A percentile compares a stretch with the other conserved stretches of the same genome.
phyloP scores from a whole-genome alignment of 768 basidiomycete species.

The Auriscalpium vulgare region DNA sequence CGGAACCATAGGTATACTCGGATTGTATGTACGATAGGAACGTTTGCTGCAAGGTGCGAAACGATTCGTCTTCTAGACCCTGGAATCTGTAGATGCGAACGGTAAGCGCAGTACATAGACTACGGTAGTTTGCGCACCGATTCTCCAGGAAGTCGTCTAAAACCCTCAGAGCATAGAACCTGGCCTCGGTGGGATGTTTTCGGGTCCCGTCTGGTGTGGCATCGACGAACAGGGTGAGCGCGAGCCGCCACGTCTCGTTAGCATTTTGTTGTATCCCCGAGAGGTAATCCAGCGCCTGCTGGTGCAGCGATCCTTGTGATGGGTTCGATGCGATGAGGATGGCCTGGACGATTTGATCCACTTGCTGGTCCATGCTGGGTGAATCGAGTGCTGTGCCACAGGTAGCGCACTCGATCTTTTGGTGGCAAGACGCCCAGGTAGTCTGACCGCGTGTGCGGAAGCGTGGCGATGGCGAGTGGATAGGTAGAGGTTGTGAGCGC shows the following conservation, averaged over 20 bases:
- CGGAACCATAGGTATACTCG: slow-evolving; percentile 81
- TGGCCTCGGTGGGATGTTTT: slow-evolving; percentile 62
- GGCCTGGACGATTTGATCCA: slow-evolving; percentile 73
- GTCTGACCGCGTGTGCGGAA: background rate
- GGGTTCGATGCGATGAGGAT: slow-evolving; percentile 86
- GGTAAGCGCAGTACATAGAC: background rate
- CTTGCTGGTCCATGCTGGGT: slow-evolving; percentile 59
- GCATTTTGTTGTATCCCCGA: slow-evolving; percentile 70
- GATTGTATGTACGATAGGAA: slow-evolving; percentile 77
- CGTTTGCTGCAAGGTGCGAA: slow-evolving; percentile 66
- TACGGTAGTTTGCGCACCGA: slow-evolving; percentile 45
- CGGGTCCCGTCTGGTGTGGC: slow-evolving; percentile 49
- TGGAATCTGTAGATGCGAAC: slow-evolving; percentile 40
- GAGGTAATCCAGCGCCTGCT: slow-evolving; percentile 82
- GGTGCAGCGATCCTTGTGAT: slow-evolving; percentile 60
- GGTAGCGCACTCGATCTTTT: no score
- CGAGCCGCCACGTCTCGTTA: slow-evolving; percentile 71
- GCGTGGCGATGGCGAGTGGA: background rate
- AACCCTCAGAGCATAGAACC: slow-evolving; percentile 76
- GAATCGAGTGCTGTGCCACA: slow-evolving; percentile 5
- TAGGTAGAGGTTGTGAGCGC: background rate
- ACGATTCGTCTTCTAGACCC: slow-evolving; percentile 60
- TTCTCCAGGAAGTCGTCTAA: slow-evolving; percentile 79
- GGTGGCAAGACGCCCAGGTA: no score
- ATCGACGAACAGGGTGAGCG: slow-evolving; percentile 66